Conservation (phyloP, 169 alveolate species). For the Neospora caninum region DNA sequence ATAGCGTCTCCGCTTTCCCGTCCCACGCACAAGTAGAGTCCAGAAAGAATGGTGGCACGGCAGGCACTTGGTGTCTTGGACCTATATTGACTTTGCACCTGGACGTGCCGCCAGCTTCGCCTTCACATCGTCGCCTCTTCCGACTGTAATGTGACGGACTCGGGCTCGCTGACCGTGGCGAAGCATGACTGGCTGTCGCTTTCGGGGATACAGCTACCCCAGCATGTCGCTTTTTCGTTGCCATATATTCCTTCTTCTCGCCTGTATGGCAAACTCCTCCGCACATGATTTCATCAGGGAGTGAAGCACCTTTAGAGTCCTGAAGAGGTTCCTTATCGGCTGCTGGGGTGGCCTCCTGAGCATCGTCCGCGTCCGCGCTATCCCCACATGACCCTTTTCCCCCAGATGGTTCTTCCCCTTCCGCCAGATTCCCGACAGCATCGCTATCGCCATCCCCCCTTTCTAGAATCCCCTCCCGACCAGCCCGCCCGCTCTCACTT, state of each 20-base stretch:
- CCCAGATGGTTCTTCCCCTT: not conserved
- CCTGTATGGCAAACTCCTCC: not conserved
- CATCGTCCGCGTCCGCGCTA: not conserved
- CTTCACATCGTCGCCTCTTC: constrained; percentile 1
- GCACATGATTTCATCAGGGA: not conserved
- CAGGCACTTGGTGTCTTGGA: constrained; percentile 82
- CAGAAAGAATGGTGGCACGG: constrained; percentile 82
- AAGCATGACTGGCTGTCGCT: not conserved
- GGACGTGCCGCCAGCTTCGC: not conserved
- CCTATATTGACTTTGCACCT: constrained; percentile 79
- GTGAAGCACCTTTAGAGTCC: not conserved
- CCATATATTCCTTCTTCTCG: constrained; percentile 34
- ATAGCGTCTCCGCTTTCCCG: not conserved
- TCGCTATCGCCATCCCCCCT: not conserved
- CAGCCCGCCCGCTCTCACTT: not conserved
- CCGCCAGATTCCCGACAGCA: not conserved
- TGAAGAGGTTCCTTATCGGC: not conserved
- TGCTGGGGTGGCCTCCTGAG: not conserved
- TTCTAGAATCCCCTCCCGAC: not conserved
- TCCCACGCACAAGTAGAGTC: constrained; percentile 43
- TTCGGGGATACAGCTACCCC: not conserved
- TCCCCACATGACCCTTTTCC: not conserved
- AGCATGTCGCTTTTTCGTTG: not conserved
- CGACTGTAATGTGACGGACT: constrained; percentile 32
- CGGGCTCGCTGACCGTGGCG: constrained; percentile 22